Evolutionary conservation across 2,329 filamentous ascomycete genomes (phyloP).

Genomic region (Fusarium circinatum): DNA sequence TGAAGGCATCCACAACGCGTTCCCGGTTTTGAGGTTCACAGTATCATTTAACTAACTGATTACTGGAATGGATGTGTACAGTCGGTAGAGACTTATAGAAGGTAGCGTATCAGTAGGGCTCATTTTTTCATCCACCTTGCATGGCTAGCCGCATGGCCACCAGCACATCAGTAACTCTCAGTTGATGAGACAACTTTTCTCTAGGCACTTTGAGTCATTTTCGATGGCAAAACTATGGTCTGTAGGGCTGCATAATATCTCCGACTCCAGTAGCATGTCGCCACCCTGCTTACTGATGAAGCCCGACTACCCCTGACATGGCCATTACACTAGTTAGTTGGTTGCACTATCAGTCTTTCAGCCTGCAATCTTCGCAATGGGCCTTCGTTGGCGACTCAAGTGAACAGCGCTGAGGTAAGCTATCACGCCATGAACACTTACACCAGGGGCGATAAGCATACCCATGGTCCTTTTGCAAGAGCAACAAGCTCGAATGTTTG

Average conservation of each 20-base stretch:
- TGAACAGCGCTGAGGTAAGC: neutral
- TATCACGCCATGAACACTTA: neutral
- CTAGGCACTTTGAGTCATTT: neutral
- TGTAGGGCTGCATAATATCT: neutral
- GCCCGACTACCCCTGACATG: neutral
- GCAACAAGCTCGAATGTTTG: neutral
- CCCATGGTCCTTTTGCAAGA: neutral
- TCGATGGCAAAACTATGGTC: neutral
- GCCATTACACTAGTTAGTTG: neutral
- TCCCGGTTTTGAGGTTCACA: neutral
- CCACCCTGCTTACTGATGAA: neutral
- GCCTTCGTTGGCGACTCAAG: neutral
- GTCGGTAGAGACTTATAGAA: neutral
- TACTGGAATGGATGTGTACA: neutral
- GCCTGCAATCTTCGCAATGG: neutral
- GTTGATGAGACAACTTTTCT: neutral
- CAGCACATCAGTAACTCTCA: neutral
- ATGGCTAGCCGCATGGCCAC: neutral
- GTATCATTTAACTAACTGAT: accelerated
- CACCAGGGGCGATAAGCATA: neutral
- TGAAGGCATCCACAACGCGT: neutral
- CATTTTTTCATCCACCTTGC: neutral
- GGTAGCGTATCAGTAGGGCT: neutral
- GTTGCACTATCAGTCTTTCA: neutral
- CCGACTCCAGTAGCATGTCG: neutral